Evolutionary conservation across 176 grass and related monocot species (phyloP), one percentile per base, ranked within the genome.

Genomic region (Tillandsia leiboldiana): DNA sequence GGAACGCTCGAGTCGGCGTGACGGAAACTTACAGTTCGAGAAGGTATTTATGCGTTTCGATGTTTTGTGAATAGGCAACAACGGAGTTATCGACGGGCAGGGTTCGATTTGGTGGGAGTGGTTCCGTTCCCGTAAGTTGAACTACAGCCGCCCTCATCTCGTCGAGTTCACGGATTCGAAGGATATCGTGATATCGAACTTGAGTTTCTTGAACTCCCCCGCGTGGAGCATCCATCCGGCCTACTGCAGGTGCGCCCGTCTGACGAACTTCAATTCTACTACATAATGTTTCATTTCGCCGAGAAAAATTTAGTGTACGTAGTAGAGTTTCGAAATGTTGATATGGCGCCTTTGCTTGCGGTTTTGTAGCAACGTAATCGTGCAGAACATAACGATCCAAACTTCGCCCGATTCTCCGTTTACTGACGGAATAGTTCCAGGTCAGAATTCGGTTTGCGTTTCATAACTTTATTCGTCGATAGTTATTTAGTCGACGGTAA

Each of bases 171-270:
- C 87, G 48, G 27, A 76, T 84, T 96, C 86, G 0, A 24, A 78
- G 72, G 68, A 92, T 52, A 84, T 96, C 49, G 65, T 89, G 1
- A 73, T 96, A 20, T 96, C 88, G 78, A 96, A 92, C 74, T 83
- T 96, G 69, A 83, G 83, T 27, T 89, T 96, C 73, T 70, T 96
- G 11, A 80, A 96, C 79, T 85, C 88, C 27, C 86, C 92, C 71
- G 92, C 88, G 22, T 96, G 92, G 88, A 91, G 85, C 68, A 91
- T 96, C 74, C 92, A 96, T 83, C 85, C 88, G 15, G 83, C 83
- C 3, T 96, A 91, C 57, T 87, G 87, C 70, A 84, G 88, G 92
- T 96, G 68, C 11, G 62, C 57, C 57, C 72, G 8, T 59, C 50
- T 63, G 63, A 65, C 51, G 22, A 63, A n/a, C 8, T 14, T 12